Base-by-base conservation (phyloP, 768 basidiomycete genomes). In the Mycena vitilis region DNA sequence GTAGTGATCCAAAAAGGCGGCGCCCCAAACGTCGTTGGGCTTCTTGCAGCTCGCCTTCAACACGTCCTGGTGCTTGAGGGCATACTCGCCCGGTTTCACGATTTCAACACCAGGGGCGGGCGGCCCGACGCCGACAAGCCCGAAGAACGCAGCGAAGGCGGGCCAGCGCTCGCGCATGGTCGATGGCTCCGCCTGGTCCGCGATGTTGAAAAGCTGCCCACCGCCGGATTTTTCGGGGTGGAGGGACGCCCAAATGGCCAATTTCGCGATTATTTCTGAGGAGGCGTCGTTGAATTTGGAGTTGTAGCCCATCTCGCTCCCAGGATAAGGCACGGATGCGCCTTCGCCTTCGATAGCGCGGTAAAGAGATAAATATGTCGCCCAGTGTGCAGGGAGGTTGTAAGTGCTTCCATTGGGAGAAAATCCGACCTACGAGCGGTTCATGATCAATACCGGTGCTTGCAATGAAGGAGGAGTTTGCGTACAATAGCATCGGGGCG, bases 111-210 rank as follows among this genome's bases (percentile, higher is more conserved):
- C 69, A 7, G 54, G n/a, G 9, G 53, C 44, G 8, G 44, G 61
- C 5, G 67, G 69, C 2, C 64, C 64, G 20, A 66, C 60, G 9
- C 69, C 69, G 16, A 70, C 64, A 55, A 70, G 69, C 2, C 69
- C 69, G 37, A 70, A 70, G 36, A 57, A 52, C 4, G 69, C 54
- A 8, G 69, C 64, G 22, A 70, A 40, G n/a, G 54, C 54, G 8
- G 69, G 64, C 69, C 69, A 70, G 15, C 69, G 69, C 44, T 70
- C 63, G 36, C 65, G 54, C 69, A 70, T 70, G n/a, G 69, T 59
- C 38, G 63, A 65, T 5, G 69, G 64, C 30, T 37, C 36, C 16
- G 20, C 64, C 0, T 34, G 56, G 55, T 70, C 64, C 22, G 69
- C 69, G 23, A 70, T 58, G 53, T 70, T 70, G 64, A 70, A 62